Percentiles rank a stretch among this genome's conserved stretches.
phyloP scores from a whole-genome alignment of 495 filamentous ascomycete species.

The Penicillium tannophilum region DNA sequence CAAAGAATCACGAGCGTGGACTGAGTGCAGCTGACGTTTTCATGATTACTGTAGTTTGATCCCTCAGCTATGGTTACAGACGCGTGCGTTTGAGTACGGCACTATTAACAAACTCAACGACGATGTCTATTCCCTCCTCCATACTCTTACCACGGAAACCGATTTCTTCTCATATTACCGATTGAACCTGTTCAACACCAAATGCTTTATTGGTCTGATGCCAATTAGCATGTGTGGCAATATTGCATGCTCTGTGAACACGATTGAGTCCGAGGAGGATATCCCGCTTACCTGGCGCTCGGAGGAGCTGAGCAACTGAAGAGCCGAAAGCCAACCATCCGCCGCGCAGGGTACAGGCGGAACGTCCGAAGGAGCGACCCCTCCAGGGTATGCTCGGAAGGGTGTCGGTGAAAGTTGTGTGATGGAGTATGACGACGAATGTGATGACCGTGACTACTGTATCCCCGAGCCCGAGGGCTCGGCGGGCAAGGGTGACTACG shows the following conservation, averaged over 20 bases:
- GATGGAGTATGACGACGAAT: slow-evolving; percentile 96
- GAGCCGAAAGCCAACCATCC: slow-evolving; percentile 91
- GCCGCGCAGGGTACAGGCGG: slow-evolving; percentile 66
- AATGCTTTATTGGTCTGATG: slow-evolving; percentile 96
- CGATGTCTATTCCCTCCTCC: slow-evolving; percentile 74
- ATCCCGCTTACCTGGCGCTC: slow-evolving; percentile 90
- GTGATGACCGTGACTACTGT: slow-evolving; percentile 96
- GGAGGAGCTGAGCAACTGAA: slow-evolving; percentile 88
- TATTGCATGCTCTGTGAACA: slow-evolving; percentile 96
- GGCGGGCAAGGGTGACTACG: slow-evolving; percentile 89
- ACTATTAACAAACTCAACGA: slow-evolving; percentile 64
- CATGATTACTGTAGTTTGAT: slow-evolving; percentile 54
- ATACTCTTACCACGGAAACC: slow-evolving; percentile 78
- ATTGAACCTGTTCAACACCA: slow-evolving; percentile 92
- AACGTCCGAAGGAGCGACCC: slow-evolving; percentile 67
- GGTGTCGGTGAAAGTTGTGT: slow-evolving; percentile 93
- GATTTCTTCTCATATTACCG: slow-evolving; percentile 99
- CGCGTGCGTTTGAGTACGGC: slow-evolving; percentile 85
- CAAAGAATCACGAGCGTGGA: neutral
- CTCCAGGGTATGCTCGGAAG: slow-evolving; percentile 80
- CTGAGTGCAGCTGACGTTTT: slow-evolving; percentile 6
- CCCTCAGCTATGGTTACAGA: slow-evolving; percentile 72
- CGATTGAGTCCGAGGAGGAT: slow-evolving; percentile 91
- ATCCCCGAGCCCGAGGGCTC: slow-evolving; percentile 92
- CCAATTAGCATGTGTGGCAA: slow-evolving; percentile 97